Evolutionary conservation across 352 stramenopile genomes (phyloP), one percentile per base, ranked within the genome.

Genomic region (Thalassiosira livingstoniorum): DNA sequence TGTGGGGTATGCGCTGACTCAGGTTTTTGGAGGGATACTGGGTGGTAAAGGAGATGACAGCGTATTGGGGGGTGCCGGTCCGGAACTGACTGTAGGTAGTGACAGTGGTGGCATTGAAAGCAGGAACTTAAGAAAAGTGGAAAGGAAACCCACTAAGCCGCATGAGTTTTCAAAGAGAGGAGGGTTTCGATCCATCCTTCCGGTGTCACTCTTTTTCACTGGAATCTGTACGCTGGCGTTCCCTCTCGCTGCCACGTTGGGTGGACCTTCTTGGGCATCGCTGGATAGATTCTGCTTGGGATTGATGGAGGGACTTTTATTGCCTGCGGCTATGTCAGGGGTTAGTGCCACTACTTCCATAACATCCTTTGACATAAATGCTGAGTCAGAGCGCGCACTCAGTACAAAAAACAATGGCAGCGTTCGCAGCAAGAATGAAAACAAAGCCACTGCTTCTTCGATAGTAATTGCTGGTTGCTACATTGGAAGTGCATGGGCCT

Each of bases 391-490:
- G n/a, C n/a, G n/a, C n/a, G n/a, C n/a, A n/a, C n/a, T n/a, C n/a
- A n/a, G n/a, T n/a, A n/a, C n/a, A n/a, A n/a, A n/a, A n/a, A n/a
- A 34, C 4, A 42, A 47, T 39, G 1, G 21, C 2, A 43, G 4
- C 32, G 32, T 21, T 42, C 55, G 27, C 51, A 53, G 25, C 0
- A 47, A 64, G n/a, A 34, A 72, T 15, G 61, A 71, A 27, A 66
- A 72, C 13, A 79, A 71, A 39, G 69, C 77, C 15, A 84, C 77
- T 13, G 77, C 77, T 3, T 84, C 77, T 21, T 74, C 77, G 7
- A 65, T 76, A 15, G 69, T 84, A 15, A 80, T 84, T n/a, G 77
- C 77, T 1, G 77, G 77, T 37, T 84, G 77, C 42, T 84, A 84
- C 47, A 60, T 84, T 18, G 77, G 77, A 7, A 80, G 69, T 58